These are phyloP conservation scores for Rubia tinctorum DNA, from an alignment of 305 asterid genomes.

Conservation along the genomic window DNA sequence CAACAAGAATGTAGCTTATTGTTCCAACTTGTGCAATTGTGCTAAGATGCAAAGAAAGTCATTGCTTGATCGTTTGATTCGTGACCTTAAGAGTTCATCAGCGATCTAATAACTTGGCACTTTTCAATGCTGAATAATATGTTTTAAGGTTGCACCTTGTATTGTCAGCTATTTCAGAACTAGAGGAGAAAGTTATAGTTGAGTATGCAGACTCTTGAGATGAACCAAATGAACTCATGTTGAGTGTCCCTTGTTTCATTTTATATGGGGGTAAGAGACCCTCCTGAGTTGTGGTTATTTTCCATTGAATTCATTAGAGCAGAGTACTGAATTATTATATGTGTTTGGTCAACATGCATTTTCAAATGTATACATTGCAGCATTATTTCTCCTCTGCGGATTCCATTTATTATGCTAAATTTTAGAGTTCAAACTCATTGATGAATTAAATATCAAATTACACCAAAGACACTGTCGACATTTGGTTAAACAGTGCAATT, in stretches of 20 bases:
- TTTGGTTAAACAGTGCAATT: background rate
- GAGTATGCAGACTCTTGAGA: background rate
- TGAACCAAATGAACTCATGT: background rate
- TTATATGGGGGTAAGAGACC: background rate
- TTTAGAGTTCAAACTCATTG: background rate
- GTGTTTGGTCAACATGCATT: background rate
- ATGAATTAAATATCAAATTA: background rate
- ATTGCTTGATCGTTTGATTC: background rate
- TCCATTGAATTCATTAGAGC: background rate
- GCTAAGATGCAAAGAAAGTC: background rate
- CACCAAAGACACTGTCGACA: background rate
- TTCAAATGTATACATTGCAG: background rate
- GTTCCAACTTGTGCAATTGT: background rate
- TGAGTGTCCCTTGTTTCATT: background rate
- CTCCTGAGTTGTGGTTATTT: background rate
- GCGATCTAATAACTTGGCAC: background rate
- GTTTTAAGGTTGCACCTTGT: background rate
- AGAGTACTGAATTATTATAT: background rate
- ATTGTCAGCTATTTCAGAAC: background rate
- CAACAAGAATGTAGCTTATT: background rate
- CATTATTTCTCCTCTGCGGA: background rate
- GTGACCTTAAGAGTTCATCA: background rate
- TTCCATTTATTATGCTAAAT: background rate
- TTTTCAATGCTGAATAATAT: background rate
- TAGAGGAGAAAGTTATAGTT: background rate